Conservation (phyloP, 345 rosid species). For the Raphanus sativus region DNA sequence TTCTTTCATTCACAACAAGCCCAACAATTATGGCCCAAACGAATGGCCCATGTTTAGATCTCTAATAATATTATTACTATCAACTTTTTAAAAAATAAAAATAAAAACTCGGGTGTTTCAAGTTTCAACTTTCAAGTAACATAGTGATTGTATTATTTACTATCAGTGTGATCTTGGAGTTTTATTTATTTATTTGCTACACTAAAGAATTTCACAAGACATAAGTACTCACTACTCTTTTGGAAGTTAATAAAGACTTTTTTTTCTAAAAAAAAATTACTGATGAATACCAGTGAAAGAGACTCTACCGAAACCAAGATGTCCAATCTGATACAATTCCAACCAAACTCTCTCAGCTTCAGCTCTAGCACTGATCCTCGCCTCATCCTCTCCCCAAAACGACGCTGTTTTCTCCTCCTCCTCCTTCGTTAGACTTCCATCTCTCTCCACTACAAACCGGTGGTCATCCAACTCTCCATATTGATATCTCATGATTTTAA, state of each 20-base stretch:
- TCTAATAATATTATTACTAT: background rate
- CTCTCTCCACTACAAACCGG: conserved; percentile 40
- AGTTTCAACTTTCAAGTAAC: background rate
- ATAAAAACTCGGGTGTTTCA: background rate
- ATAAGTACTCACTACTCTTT: background rate
- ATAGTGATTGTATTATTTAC: background rate
- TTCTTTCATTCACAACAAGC: background rate
- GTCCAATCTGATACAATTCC: conserved; percentile 70
- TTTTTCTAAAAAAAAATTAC: background rate
- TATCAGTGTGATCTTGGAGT: background rate
- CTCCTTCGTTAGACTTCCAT: conserved; percentile 38
- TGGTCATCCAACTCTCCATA: conserved; percentile 21
- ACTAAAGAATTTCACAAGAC: background rate
- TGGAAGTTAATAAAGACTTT: background rate
- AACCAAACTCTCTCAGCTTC: conserved; percentile 70
- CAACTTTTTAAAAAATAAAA: background rate
- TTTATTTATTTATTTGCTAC: background rate
- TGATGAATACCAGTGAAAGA: conserved; percentile 55
- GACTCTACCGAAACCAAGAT: conserved; percentile 83
- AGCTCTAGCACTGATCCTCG: conserved; percentile 41
- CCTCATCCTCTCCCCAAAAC: conserved; percentile 38
- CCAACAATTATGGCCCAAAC: conserved; percentile 10
- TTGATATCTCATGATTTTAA: too few relatives aligned
- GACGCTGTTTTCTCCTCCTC: conserved; percentile 25
- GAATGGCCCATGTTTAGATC: background rate